phyloP scores from a whole-genome alignment of 2,329 filamentous ascomycete species.

The Phaeoacremonium minimum region DNA sequence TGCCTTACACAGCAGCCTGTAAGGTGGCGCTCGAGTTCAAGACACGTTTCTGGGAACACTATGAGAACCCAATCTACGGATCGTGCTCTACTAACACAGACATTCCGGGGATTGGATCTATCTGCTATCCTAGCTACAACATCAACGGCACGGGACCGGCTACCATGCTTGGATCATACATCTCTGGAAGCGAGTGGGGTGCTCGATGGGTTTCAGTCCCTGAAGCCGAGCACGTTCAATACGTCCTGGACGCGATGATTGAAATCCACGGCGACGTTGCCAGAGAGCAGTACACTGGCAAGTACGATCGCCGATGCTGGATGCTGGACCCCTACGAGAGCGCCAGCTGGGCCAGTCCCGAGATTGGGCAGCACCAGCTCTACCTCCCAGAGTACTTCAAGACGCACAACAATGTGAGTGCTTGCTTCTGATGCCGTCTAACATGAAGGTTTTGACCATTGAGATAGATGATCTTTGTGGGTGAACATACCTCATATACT shows the following conservation, averaged over 20 bases:
- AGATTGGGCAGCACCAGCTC: constrained; percentile 61
- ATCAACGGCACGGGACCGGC: constrained; percentile 61
- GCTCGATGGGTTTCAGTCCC: constrained; percentile 37
- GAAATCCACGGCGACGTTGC: constrained; percentile 62
- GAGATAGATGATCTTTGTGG: constrained; percentile 58
- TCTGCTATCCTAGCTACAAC: constrained; percentile 66
- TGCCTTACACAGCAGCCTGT: constrained; percentile 42
- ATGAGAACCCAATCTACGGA: constrained; percentile 53
- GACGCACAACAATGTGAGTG: constrained; percentile 54
- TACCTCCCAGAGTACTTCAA: constrained; percentile 71
- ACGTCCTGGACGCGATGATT: constrained; percentile 61
- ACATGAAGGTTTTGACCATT: neutral
- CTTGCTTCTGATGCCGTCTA: neutral
- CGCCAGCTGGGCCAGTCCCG: constrained; percentile 58
- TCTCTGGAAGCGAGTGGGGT: constrained; percentile 34
- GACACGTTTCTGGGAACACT: constrained; percentile 57
- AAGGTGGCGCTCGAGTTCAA: constrained; percentile 65
- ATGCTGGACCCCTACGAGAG: constrained; percentile 54
- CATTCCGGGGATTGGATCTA: constrained; percentile 55
- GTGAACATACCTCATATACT: constrained; percentile 67
- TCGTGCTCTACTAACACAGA: constrained; percentile 54
- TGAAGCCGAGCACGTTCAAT: constrained; percentile 58
- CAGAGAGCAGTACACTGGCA: constrained; percentile 58
- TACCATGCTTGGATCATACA: constrained; percentile 57
- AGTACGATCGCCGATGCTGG: constrained; percentile 64